A percentile compares a stretch with the other conserved stretches of the same genome.
Conservation (phyloP, 2,329 filamentous ascomycete species). For the Aspergillus transmontanensis region DNA sequence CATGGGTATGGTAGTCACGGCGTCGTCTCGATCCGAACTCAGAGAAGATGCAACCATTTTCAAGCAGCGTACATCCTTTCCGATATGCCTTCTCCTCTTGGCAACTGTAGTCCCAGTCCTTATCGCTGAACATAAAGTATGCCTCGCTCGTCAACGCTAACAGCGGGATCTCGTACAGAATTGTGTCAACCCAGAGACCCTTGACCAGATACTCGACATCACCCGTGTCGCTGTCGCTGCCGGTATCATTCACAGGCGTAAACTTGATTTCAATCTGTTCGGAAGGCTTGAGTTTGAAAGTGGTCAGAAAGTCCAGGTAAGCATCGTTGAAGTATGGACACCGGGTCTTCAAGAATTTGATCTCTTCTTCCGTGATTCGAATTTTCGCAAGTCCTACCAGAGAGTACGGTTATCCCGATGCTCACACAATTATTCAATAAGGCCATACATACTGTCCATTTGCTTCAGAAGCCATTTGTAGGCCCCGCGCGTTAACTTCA, state of each 20-base stretch:
- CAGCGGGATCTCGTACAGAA: constrained; percentile 95
- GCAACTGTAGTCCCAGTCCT: constrained; percentile 83
- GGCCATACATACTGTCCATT: constrained; percentile 65
- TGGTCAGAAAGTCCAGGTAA: constrained; percentile 79
- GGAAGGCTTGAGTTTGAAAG: constrained; percentile 77
- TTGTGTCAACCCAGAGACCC: constrained; percentile 90
- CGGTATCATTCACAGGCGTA: constrained; percentile 55
- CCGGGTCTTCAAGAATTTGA: constrained; percentile 72
- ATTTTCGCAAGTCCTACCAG: constrained; percentile 78
- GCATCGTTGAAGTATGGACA: constrained; percentile 78
- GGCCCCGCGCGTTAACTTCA: constrained; percentile 81
- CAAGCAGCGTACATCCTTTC: constrained; percentile 76
- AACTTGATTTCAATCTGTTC: constrained; percentile 79
- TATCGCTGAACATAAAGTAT: constrained; percentile 96
- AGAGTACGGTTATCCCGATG: background rate
- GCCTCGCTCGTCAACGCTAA: constrained; percentile 91
- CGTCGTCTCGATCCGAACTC: constrained; percentile 91
- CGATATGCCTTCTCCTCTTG: constrained; percentile 82
- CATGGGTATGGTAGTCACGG: constrained; percentile 92
- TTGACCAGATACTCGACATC: constrained; percentile 75
- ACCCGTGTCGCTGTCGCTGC: constrained; percentile 67
- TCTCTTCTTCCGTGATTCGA: constrained; percentile 75
- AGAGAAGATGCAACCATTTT: constrained; percentile 84
- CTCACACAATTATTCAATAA: background rate
- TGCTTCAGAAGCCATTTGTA: constrained; percentile 85